Base-by-base conservation (phyloP, 768 basidiomycete genomes). In the Tulasnella sp. region DNA sequence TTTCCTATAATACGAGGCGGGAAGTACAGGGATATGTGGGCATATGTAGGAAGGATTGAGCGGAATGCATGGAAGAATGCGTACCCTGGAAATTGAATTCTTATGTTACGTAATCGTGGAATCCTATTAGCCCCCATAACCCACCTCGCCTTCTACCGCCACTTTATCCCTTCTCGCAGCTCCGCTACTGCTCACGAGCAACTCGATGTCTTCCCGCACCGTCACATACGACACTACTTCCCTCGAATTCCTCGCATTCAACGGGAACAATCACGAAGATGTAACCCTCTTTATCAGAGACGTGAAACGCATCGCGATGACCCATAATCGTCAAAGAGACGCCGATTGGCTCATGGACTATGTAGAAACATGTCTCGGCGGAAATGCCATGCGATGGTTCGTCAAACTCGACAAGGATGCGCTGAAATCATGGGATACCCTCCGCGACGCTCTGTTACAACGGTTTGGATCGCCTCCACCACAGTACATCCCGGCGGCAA, bases 361-460 rank as follows among this genome's bases (percentile, higher is more conserved):
- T 34, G 53, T 41, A 8, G 30, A 30, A 1, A 34, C 38, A 19
- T 24, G 30, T 17, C 41, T 55, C 21, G 41, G 24, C 23, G 53
- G 53, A 21, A 43, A 55, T 32, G 53, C 53, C 2, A 24, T 55
- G 24, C n/a, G 53, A 24, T 55, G 17, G 32, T 55, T 55, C n/a
- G 4, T 17, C 8, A 41, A 42, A 26, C 23, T 55, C 23, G 34
- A 30, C 17, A 29, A 29, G 53, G 26, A 34, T 17, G 24, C 41
- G 24, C 53, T 29, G 9, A 2, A 10, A 15, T 29, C 30, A 24
- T 55, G 53, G 53, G 38, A 55, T 4, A n/a, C 24, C 8, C 38
- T 55, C 9, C 53, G 41, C 13, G 53, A 55, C 21, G 53, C 53
- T 3, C 24, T 55, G 5, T 24, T 55, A 5, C 17, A 55, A 9